Evolutionary conservation across 257 asterid genomes (phyloP).

Genomic region (Ballota nigra): DNA sequence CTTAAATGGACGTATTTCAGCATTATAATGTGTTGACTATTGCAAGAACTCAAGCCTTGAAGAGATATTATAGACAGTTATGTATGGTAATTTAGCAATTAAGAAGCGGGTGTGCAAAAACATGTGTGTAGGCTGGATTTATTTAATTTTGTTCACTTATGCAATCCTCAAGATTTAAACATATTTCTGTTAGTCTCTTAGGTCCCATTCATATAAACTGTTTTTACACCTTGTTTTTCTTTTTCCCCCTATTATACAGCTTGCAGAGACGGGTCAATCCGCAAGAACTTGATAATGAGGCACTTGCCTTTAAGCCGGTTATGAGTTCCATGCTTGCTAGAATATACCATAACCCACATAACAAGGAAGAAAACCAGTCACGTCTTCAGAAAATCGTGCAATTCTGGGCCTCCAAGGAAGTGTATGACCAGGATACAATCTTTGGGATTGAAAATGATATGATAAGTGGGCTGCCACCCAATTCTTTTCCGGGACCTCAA

Average conservation of each 20-base stretch:
- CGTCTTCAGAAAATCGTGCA: slow-evolving; percentile 88
- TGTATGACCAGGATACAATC: slow-evolving; percentile 39
- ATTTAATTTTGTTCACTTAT: not conserved
- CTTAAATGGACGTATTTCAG: not conserved
- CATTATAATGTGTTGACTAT: not conserved
- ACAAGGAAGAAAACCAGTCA: slow-evolving; percentile 93
- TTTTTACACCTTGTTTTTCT: slow-evolving; percentile 6
- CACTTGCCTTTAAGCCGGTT: slow-evolving; percentile 91
- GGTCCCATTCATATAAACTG: not conserved
- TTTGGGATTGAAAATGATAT: slow-evolving; percentile 75
- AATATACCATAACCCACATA: slow-evolving; percentile 82
- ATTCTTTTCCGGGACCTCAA: slow-evolving; percentile 52
- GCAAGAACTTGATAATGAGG: slow-evolving; percentile 85
- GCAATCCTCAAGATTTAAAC: not conserved
- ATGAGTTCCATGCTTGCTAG: slow-evolving; percentile 90
- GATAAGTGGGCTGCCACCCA: slow-evolving; percentile 56
- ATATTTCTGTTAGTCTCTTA: not conserved
- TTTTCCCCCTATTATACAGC: slow-evolving; percentile 43
- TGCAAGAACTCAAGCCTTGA: not conserved
- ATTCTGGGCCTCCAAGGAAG: slow-evolving; percentile 89
- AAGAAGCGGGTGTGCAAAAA: not conserved
- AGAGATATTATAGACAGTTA: not conserved
- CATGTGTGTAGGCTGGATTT: not conserved
- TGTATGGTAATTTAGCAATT: not conserved
- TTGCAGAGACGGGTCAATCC: slow-evolving; percentile 84